Conservation (phyloP, 2,329 filamentous ascomycete species). For the Gliomastix tumulicola region DNA sequence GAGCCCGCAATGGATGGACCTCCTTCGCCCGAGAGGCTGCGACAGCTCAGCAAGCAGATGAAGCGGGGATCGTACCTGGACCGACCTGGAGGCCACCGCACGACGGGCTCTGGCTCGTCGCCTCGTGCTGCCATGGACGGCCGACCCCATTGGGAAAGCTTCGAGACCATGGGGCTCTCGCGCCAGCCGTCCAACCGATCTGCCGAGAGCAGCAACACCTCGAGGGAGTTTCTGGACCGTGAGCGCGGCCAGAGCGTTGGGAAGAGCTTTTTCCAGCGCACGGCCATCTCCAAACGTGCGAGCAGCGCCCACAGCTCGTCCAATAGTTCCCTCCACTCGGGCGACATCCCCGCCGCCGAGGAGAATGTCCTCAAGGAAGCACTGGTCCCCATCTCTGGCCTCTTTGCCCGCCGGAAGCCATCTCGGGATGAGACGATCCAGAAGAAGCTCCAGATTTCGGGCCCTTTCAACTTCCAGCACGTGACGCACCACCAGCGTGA, state of each 20-base stretch:
- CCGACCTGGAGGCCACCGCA: slow-evolving; percentile 18
- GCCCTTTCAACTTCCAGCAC: slow-evolving; percentile 62
- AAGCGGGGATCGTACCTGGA: slow-evolving; percentile 40
- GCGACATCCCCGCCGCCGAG: slow-evolving; percentile 28
- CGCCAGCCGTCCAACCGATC: slow-evolving; percentile 52
- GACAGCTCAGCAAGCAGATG: slow-evolving; percentile 52
- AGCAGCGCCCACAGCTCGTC: slow-evolving; percentile 40
- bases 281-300: slow-evolving; percentile 37
- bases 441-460: slow-evolving; percentile 49
- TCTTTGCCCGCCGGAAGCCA: slow-evolving; percentile 43
- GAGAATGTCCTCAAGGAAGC: slow-evolving; percentile 34
- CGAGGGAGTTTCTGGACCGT: slow-evolving; percentile 50
- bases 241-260: slow-evolving; percentile 53
- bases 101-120: slow-evolving; percentile 48
- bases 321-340: slow-evolving; percentile 39
- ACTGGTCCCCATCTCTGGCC: slow-evolving; percentile 33
- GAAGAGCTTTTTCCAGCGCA: slow-evolving; percentile 51
- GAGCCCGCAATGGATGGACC: slow-evolving; percentile 54
- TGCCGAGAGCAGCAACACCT: slow-evolving; percentile 41
- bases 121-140: slow-evolving; percentile 40
- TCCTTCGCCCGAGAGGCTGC: slow-evolving; percentile 52
- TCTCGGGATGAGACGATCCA: slow-evolving; percentile 23
- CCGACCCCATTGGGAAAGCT: slow-evolving; percentile 41
- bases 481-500: slow-evolving; percentile 51
- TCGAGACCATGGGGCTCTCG: slow-evolving; percentile 42